Evolutionary conservation across 306 rosid genomes (phyloP), one percentile per base, ranked within the genome.

Genomic region (Begonia peltatifolia): DNA sequence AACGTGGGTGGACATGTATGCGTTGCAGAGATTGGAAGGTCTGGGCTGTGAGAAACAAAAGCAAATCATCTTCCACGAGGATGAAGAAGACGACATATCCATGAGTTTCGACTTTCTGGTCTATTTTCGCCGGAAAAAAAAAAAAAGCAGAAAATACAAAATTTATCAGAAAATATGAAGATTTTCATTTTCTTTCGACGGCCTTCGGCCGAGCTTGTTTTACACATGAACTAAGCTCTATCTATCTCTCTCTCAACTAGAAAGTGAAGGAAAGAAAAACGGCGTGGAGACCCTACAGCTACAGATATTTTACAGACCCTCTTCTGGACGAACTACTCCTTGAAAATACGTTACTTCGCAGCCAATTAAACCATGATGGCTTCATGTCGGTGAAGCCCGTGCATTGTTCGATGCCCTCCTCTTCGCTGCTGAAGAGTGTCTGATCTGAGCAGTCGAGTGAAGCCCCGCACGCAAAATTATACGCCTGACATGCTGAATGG

Each of bases 391-490:
- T 75, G 30, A 87, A 85, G 30, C 97, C 97, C 0, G 97, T 89
- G 73, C 97, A 89, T 46, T 85, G 97, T 58, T 77, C 87, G 63
- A 81, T 78, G 35, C 77, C 87, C 60, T 77, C 97, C 42, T 78
- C 84, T 63, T 74, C 80, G 10, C 79, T 76, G 63, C 90, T 85
- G 69, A 89, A 89, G 1, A 89, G 80, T 64, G 97, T 89, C 61
- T 85, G 95, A 58, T 89, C 97, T 9, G 90, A 78, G 83, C 97
- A 89, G 63, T 89, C 97, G 2, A 89, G 94, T 17, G 97, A 89
- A 30, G 95, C 95, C 41, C 97, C 97, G 14, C 97, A 89, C 6
- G 95, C 97, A 53, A 76, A 59, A 69, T 89, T 89, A 74, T 89
- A 89, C 2, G 97, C 80, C 62, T 82, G 79, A 54, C 97, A 89